These are phyloP conservation scores for Allomyces macrogynus DNA, from an alignment of 192 early-diverging fungal species.

Conservation along the genomic window DNA sequence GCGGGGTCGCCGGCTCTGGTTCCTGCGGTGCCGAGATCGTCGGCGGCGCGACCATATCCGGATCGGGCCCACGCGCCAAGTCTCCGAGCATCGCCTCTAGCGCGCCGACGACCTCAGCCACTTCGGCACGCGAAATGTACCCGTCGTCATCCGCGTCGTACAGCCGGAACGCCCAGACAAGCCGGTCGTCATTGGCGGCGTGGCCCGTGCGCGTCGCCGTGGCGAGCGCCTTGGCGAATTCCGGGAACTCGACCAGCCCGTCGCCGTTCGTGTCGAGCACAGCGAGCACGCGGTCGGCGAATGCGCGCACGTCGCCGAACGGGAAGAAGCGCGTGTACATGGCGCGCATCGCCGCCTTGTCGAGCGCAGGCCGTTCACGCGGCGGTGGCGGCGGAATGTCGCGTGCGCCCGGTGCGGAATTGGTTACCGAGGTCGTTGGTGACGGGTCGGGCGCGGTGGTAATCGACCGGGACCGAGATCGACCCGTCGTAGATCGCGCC, in stretches of 20 bases:
- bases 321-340: slow-evolving; percentile 94
- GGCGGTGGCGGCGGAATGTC: too few relatives aligned
- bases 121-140: slow-evolving; percentile 67
- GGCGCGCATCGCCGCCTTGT: slow-evolving; percentile 67
- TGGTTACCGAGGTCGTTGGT: too few relatives aligned
- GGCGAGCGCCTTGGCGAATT: slow-evolving; percentile 71
- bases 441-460: too few relatives aligned
- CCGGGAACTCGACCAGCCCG: slow-evolving; percentile 74
- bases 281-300: slow-evolving; percentile 78
- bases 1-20: background rate
- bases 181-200: slow-evolving; percentile 29
- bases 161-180: slow-evolving; percentile 51
- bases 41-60: background rate
- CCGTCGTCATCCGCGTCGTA: slow-evolving; percentile 85
- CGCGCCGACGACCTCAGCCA: slow-evolving; percentile 9
- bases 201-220: slow-evolving; percentile 59
- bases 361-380: slow-evolving; percentile 15
- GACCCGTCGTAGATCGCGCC: too few relatives aligned
- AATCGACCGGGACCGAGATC: too few relatives aligned
- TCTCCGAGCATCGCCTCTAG: background rate
- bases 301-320: slow-evolving; percentile 79
- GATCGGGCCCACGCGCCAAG: too few relatives aligned
- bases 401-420: too few relatives aligned
- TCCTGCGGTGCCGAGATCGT: background rate
- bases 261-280: slow-evolving; percentile 82